Conservation (phyloP, 805 yeast genomes). For the Metschnikowia kofuensis region DNA sequence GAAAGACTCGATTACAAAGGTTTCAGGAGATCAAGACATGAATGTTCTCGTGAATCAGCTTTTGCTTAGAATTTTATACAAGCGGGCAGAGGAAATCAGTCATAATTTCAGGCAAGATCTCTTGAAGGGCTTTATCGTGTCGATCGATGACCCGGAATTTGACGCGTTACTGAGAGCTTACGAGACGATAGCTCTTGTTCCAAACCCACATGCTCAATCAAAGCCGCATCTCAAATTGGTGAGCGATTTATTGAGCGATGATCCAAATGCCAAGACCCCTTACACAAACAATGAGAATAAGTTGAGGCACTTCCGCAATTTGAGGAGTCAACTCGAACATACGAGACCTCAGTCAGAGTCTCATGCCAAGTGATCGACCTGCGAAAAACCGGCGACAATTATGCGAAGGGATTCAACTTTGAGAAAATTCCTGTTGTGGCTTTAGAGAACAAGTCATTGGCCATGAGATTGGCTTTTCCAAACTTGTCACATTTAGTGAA, state of each 20-base stretch:
- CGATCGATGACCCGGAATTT: constrained; percentile 15
- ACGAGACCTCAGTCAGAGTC: background rate
- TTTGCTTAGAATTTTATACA: constrained; percentile 39
- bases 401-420: constrained; percentile 45
- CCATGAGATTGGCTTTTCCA: constrained; percentile 73
- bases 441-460: constrained; percentile 53
- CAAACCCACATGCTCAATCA: constrained; percentile 6
- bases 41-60: constrained; percentile 49
- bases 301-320: constrained; percentile 16
- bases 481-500: constrained; percentile 91
- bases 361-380: background rate
- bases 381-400: background rate
- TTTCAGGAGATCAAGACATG: constrained; percentile 63
- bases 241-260: constrained; percentile 2
- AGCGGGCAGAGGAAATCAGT: constrained; percentile 30
- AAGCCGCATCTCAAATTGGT: constrained; percentile 6
- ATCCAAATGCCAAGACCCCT: constrained; percentile 6
- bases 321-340: background rate
- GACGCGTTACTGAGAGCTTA: constrained; percentile 26
- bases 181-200: constrained; percentile 23
- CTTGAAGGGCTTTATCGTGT: constrained; percentile 29
- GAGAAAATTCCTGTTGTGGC: constrained; percentile 46
- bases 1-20: constrained; percentile 54
- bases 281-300: constrained; percentile 17
- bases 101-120: constrained; percentile 18